Evolutionary conservation across 371 early-diverging fungal genomes (phyloP).

Genomic region (Zychaea mexicana): DNA sequence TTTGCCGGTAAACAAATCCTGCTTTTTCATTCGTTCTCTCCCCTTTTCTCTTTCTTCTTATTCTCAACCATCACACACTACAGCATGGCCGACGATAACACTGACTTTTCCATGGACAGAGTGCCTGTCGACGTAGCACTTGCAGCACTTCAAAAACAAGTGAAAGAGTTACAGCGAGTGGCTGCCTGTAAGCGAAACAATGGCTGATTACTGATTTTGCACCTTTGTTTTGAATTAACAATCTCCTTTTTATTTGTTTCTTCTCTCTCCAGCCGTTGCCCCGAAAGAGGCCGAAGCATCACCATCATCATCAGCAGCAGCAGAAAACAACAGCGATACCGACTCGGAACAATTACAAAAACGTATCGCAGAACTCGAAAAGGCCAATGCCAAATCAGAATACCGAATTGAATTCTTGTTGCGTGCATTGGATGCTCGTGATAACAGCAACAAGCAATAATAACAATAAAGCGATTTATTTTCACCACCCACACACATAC

Average conservation of each 20-base stretch:
- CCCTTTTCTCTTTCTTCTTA: not conserved
- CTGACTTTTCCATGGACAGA: slow-evolving; percentile 8
- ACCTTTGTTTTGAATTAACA: too few species aligned
- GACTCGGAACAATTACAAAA: slow-evolving; percentile 19
- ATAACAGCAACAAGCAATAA: not conserved
- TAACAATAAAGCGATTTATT: not conserved
- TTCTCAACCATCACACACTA: not conserved
- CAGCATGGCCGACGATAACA: slow-evolving; percentile 12
- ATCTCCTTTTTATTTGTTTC: not conserved
- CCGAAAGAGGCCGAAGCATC: not conserved
- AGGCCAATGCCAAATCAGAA: slow-evolving; percentile 39
- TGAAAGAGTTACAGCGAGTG: slow-evolving; percentile 32
- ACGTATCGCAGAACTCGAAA: slow-evolving; percentile 25
- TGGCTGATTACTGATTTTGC: not conserved
- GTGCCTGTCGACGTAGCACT: slow-evolving; percentile 40
- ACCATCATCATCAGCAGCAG: not conserved
- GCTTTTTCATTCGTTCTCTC: not conserved
- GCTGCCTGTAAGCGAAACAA: slow-evolving; percentile 13
- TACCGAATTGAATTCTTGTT: slow-evolving; percentile 41
- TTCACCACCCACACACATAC: too few species aligned
- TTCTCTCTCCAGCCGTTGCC: not conserved
- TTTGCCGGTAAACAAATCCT: not conserved
- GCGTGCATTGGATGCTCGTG: slow-evolving; percentile 28
- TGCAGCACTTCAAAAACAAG: slow-evolving; percentile 33
- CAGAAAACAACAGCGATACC: not conserved